Evolutionary conservation across 1,139 yeast genomes (phyloP), one percentile per base, ranked within the genome.

Genomic region (Suhomyces coccinellae): DNA sequence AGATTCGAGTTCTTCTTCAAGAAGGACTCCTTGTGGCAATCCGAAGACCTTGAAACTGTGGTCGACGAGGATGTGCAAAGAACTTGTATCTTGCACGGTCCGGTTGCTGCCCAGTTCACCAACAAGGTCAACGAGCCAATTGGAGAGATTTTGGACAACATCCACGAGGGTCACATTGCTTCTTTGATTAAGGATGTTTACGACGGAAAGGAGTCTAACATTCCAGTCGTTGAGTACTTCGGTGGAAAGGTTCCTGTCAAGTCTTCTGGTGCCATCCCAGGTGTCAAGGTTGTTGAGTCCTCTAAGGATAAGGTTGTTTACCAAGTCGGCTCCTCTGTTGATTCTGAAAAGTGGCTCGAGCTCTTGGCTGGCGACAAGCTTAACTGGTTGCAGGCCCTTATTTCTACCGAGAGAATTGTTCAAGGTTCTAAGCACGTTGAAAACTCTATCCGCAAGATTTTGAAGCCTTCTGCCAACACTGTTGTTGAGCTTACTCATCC

Each of bases 1-100:
- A 86, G 89, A 73, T 90, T 93, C 61, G 97, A 93, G 69, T 85
- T 85, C 64, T 93, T 87, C 80, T 95, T 93, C 81, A 93, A 93
- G 83, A 93, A 93, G 76, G 99, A 93, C 70, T 91, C 98, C 40
- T 79, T 93, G 65, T 93, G 99, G 99, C 99, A 93, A 79, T 87
- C 97, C 31, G 99, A 93, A 76, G 95, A 89, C 65, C 80, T 93
- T 62, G 98, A 91, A 66, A 88, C 97, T 52, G 98, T 93, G 62
- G 93, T 88, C 53, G 99, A 80, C 57, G 91, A 86, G 63, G 99
- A 93, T 67, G 98, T 93, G 53, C 95, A 91, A 71, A 87, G 99
- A 78, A 91, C 97, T 17, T 95, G 99, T 85, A 90, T 93, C 57
- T 80, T 93, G 61, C 97, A 90, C 61, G 98, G 99, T 57, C 99